A percentile compares a stretch with the other conserved stretches of the same genome.
phyloP scores from a whole-genome alignment of 202 grass and related monocot genomes.

The Dendrocalamus latiflorus region DNA sequence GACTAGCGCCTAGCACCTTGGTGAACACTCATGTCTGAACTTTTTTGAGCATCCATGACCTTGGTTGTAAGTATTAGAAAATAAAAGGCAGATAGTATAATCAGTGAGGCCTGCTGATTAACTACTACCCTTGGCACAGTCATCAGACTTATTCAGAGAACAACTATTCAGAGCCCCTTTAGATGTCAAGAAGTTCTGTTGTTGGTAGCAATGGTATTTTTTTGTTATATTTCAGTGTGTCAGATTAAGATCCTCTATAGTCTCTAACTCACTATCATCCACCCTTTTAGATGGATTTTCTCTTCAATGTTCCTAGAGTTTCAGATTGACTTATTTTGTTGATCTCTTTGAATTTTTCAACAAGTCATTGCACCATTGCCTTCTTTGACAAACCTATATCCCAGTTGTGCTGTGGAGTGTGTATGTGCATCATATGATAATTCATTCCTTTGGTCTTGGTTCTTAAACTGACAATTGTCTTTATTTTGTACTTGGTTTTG shows the following conservation, averaged over 20 bases:
- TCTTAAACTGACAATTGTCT: constrained; percentile 19
- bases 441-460: background rate
- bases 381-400: background rate
- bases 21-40: background rate
- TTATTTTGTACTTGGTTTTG: background rate
- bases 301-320: background rate
- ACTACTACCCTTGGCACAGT: background rate
- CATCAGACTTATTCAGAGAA: background rate
- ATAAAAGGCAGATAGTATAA: background rate
- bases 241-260: background rate
- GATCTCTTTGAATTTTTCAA: background rate
- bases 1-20: too few relatives aligned
- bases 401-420: background rate
- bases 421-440: background rate
- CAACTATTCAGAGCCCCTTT: background rate
- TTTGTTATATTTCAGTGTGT: background rate
- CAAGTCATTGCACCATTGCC: background rate
- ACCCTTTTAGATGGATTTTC: background rate
- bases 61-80: background rate
- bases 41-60: background rate
- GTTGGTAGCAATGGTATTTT: background rate
- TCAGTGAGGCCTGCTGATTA: background rate
- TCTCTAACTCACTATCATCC: background rate
- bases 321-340: background rate
- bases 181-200: background rate